Evolutionary conservation across 306 rosid genomes (phyloP), one percentile per base, ranked within the genome.

Genomic region (Gillenia trifoliata): DNA sequence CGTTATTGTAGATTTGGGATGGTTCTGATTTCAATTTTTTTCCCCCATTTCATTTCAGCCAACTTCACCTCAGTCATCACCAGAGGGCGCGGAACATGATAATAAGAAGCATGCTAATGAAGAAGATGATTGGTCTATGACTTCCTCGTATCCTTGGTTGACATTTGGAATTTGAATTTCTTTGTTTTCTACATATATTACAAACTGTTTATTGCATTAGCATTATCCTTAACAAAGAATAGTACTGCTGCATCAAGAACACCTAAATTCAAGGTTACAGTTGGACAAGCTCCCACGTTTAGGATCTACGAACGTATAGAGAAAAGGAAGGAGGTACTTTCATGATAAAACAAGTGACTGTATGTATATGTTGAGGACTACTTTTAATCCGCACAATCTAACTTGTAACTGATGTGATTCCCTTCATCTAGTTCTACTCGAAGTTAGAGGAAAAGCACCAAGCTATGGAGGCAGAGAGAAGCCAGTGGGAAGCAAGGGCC

Each of bases 81-180:
- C 77, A 81, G 88, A 81, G 83, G 54, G 75, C 31, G 43, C 65
- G 66, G 95, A 79, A 40, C 85, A 69, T 68, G 90, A 83, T 50
- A 68, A 52, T 76, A 89, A 81, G 90, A 92, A 92, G 81, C 90
- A 90, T 73, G 82, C 71, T 4, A 96, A 87, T 23, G 98, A 90
- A 76, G 96, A 94, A 83, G 99, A 94, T 67, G 82, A 66, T 82
- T 92, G 87, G 90, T 95, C 96, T 66, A 30, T 81, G 33, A 78
- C 92, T 75, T 89, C 97, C 74, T 92, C 99, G 97, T 95, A 95
- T 95, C 99, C 99, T 92, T 68, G 68, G 72, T 77, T 81, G 68
- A 28, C 43, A 60, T 76, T 54, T 78, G 57, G 62, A 55, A 71
- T 64, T 38, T 41, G 45, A 30, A 6, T 50, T 67, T 29, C 8